Evolutionary conservation across 2,329 filamentous ascomycete species (phyloP), one percentile per base, ranked within the genome.

Genomic region (Cladosporium sp.): DNA sequence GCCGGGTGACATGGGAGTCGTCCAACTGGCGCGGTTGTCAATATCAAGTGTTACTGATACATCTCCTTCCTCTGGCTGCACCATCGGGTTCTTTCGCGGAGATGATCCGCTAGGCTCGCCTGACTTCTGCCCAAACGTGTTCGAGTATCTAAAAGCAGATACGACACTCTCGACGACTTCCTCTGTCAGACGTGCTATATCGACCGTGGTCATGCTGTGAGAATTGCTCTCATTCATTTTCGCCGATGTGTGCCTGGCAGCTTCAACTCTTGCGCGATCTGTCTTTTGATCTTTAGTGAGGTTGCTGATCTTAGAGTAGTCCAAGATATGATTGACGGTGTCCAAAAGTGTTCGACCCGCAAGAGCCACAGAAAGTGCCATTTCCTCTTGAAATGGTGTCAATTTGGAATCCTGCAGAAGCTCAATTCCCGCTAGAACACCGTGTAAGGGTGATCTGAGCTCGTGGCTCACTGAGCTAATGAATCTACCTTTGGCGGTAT

Each of bases 381-480:
- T 70, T 40, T 68, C 72, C 51, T 60, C 57, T 45, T 77, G 67
- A 32, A 70, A 63, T 1, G 62, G 57, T 36, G 65, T 67, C 20
- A 67, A 66, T 11, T 63, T 57, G 1, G 70, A 76, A 3, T 74
- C 73, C 3, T 69, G 66, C 3, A 79, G 57, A 5, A 78, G 69
- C 53, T 79, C 76, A 1, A 72, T 65, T n/a, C 72, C 76, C 11
- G 51, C 53, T 13, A 74, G 62, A 29, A 73, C 70, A 22, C 72
- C 75, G 49, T 72, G 77, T 32, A 72, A 60, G n/a, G 69, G 77
- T 25, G 62, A 73, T 4, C 75, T 63, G 11, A 79, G 63, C 53
- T 79, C 77, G 55, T 79, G 77, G 27, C 68, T 72, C 12, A 79
- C 71, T 0, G 72, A 75, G 0, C 72, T 71, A 8, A 79, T 71